Base-by-base conservation (phyloP, 164 flowering plant species). In the Macadamia tetraphylla region DNA sequence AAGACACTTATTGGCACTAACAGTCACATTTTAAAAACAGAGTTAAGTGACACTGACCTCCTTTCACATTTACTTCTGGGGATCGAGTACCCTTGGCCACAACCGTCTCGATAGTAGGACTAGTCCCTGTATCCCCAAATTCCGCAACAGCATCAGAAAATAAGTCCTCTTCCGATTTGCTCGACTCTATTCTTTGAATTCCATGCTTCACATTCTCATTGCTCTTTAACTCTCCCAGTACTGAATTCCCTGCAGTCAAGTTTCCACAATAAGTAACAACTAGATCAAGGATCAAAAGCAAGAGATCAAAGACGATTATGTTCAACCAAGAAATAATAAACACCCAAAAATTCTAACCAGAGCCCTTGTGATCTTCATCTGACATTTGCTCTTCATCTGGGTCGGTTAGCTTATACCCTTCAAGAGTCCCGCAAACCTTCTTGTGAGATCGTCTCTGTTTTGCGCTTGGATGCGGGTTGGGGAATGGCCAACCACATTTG, bases 381-480 rank as follows among this genome's bases (percentile, higher is more conserved):
- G 56, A 23, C 66, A 32, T 62, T 14, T 7, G 62, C 14, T 62
- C 73, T 1, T 67, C 75, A n/a, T 68, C 78, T 1, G 78, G 71
- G 14, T 66, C 78, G 31, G 40, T 70, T 14, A 77, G 29, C 74
- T 72, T 78, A 67, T 78, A 82, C 17, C 92, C 95, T 70, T 83
- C 84, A 76, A 88, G 29, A 7, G 76, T 86, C 63, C 93, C 94
- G 73, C 98, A 92, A 23, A 82, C 66, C 77, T 66, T 87, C 86
- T 82, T 90, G 80, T 92, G 98, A 0, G 90, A 80, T 70, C 96
- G 81, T 63, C 94, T 84, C 53, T 83, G 89, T 69, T 72, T 92
- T 2, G 98, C 85, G 64, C 94, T 92, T 1, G 98, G 96, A 61
- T 90, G 96, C 6, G 90, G 79, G 48, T 92, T 90, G 3, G 96